phyloP scores from a whole-genome alignment of 1,139 yeast species.

The Pichia sp. region DNA sequence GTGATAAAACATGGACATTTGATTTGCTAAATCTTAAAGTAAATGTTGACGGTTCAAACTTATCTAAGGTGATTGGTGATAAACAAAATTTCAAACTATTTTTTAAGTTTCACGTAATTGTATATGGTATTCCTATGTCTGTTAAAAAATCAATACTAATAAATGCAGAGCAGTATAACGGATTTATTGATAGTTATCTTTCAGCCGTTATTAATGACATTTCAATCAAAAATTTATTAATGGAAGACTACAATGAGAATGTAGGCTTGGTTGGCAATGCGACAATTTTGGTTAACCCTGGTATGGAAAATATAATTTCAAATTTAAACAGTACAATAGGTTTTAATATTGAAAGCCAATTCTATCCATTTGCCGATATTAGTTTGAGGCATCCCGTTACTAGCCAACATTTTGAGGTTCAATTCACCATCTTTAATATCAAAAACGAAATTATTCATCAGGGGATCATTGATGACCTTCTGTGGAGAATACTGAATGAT shows the following conservation, averaged over 20 bases:
- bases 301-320: background rate
- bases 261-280: conserved; percentile 3
- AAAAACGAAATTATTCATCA: conserved; percentile 1
- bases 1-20: background rate
- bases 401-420: background rate
- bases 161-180: background rate
- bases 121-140: background rate
- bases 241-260: conserved; percentile 1
- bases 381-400: background rate
- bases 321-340: background rate
- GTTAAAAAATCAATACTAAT: background rate
- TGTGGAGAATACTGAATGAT: conserved; percentile 7
- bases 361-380: background rate
- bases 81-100: background rate
- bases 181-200: background rate
- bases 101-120: background rate
- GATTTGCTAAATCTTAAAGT: background rate
- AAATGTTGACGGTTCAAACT: background rate
- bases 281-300: background rate
- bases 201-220: background rate
- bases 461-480: conserved; percentile 3
- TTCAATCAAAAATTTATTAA: background rate
- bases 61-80: background rate
- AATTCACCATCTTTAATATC: conserved; percentile 5
- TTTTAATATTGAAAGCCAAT: background rate